These are phyloP conservation scores for Globisporangium parvum DNA, from an alignment of 352 stramenopile genomes.

Conservation along the genomic window DNA sequence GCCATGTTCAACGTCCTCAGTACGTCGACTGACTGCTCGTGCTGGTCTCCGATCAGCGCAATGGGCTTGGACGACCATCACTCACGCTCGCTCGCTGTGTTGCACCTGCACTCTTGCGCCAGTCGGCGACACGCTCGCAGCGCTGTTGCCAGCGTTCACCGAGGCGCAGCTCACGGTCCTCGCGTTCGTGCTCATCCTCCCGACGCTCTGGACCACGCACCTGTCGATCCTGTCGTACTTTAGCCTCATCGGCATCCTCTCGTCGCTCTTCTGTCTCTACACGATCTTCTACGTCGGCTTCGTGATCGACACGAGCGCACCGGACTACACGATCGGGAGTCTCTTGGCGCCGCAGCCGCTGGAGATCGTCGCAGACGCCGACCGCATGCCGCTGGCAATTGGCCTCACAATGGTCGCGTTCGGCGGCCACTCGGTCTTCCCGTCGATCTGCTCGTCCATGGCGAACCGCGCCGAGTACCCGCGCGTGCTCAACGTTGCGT, in stretches of 20 bases:
- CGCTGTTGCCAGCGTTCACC: slow-evolving; percentile 58
- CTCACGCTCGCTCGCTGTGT: not conserved
- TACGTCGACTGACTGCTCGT: slow-evolving; percentile 20
- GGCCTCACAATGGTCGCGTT: slow-evolving; percentile 86
- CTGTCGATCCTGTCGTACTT: slow-evolving; percentile 83
- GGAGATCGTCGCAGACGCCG: slow-evolving; percentile 52
- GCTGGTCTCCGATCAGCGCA: not conserved
- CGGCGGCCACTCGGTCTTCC: slow-evolving; percentile 83
- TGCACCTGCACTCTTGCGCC: not conserved
- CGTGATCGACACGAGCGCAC: slow-evolving; percentile 33
- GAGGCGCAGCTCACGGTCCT: slow-evolving; percentile 58
- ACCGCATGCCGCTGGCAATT: slow-evolving; percentile 73
- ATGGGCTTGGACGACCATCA: not conserved
- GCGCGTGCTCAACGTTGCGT: slow-evolving; percentile 62
- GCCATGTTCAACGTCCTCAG: slow-evolving; percentile 79
- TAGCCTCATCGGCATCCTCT: slow-evolving; percentile 80
- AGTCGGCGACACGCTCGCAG: slow-evolving; percentile 75
- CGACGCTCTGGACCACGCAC: slow-evolving; percentile 75
- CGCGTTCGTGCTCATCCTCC: slow-evolving; percentile 67
- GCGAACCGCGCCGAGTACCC: slow-evolving; percentile 54
- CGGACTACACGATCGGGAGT: slow-evolving; percentile 41
- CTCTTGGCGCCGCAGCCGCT: slow-evolving; percentile 53
- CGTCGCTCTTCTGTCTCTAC: slow-evolving; percentile 75
- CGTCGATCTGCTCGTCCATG: slow-evolving; percentile 87
- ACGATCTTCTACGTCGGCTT: slow-evolving; percentile 73